Evolutionary conservation across 2,329 filamentous ascomycete genomes (phyloP).

Genomic region (Zasmidium citrigriseum): DNA sequence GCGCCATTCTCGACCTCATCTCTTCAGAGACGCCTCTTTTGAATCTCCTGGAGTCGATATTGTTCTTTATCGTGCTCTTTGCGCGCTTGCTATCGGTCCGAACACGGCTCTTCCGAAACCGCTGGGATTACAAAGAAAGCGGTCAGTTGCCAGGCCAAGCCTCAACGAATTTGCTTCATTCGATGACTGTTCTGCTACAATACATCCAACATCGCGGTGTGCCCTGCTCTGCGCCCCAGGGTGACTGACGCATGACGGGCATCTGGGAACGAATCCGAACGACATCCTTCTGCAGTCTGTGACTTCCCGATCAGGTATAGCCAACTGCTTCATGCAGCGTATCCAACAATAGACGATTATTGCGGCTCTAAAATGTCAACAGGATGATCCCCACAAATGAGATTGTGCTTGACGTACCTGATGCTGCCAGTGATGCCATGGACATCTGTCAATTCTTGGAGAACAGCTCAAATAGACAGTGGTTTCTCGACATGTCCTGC

Average conservation of each 20-base stretch:
- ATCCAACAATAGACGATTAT: background rate
- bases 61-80: background rate
- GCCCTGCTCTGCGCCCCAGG: background rate
- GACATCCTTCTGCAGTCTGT: background rate
- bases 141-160: slow-evolving; percentile 12
- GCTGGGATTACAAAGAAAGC: slow-evolving; percentile 15
- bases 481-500: no score
- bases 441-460: no score
- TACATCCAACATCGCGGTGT: background rate
- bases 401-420: no score
- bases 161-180: slow-evolving; percentile 11
- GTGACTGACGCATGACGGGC: background rate
- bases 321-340: background rate
- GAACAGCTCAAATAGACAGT: no score
- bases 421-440: no score
- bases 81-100: slow-evolving; percentile 17
- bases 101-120: slow-evolving; percentile 14
- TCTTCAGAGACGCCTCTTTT: slow-evolving; percentile 4
- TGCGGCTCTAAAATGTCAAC: no score
- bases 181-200: background rate
- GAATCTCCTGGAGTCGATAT: background rate
- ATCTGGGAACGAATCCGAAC: no score
- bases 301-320: background rate
- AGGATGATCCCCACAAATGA: no score
- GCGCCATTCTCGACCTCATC: slow-evolving; percentile 14